Percentiles rank a stretch among this genome's conserved stretches.
phyloP scores from a whole-genome alignment of 2,329 filamentous ascomycete species.

The Ampelomyces quisqualis region DNA sequence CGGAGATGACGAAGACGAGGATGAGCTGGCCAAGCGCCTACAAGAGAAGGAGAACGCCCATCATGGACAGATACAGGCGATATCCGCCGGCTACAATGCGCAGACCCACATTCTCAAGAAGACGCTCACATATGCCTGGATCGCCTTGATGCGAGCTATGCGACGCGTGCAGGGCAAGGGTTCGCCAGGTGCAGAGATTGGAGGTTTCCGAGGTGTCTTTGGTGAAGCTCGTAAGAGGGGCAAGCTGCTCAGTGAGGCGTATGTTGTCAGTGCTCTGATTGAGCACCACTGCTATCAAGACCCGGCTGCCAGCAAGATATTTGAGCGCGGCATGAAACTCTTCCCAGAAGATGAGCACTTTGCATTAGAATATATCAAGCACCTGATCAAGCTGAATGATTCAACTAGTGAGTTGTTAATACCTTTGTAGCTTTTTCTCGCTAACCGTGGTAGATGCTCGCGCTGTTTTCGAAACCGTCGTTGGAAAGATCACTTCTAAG shows the following conservation, averaged over 20 bases:
- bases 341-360: slow-evolving; percentile 94
- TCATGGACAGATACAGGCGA: slow-evolving; percentile 56
- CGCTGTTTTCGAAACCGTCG: slow-evolving; percentile 92
- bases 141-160: slow-evolving; percentile 90
- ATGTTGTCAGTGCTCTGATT: slow-evolving; percentile 87
- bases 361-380: slow-evolving; percentile 93
- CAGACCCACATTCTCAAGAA: slow-evolving; percentile 77
- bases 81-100: slow-evolving; percentile 65
- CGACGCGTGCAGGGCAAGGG: slow-evolving; percentile 86
- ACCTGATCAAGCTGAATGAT: slow-evolving; percentile 88
- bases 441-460: slow-evolving; percentile 68
- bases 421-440: slow-evolving; percentile 6
- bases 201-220: slow-evolving; percentile 83
- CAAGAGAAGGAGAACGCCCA: slow-evolving; percentile 56
- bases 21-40: slow-evolving; percentile 34
- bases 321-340: slow-evolving; percentile 87
- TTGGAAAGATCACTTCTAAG: slow-evolving; percentile 76
- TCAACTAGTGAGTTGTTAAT: slow-evolving; percentile 71
- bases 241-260: slow-evolving; percentile 89
- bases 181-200: slow-evolving; percentile 59
- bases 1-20: slow-evolving; percentile 59
- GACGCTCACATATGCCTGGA: slow-evolving; percentile 91
- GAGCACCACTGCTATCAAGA: slow-evolving; percentile 97
- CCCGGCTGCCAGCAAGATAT: slow-evolving; percentile 87
- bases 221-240: slow-evolving; percentile 84